Conservation (phyloP, 2,329 filamentous ascomycete species). For the Helminthosporium solani region DNA sequence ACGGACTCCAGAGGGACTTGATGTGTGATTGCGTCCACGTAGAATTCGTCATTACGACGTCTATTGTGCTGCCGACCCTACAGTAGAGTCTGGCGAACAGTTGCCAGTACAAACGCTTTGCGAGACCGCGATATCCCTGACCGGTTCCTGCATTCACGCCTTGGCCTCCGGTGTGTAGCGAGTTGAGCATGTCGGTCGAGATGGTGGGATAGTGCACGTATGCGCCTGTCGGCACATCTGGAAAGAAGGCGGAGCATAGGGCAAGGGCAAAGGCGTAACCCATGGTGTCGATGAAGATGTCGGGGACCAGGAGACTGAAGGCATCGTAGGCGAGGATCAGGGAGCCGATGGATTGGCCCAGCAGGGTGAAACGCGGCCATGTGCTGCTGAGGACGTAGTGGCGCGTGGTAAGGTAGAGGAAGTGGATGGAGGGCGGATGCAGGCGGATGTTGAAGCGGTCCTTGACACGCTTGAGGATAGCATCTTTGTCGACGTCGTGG, state of each 20-base stretch:
- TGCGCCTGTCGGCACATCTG: slow-evolving; percentile 75
- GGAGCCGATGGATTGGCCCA: slow-evolving; percentile 92
- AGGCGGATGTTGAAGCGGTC: slow-evolving; percentile 89
- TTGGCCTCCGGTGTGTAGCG: slow-evolving; percentile 61
- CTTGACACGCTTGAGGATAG: slow-evolving; percentile 75
- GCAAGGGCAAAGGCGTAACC: slow-evolving; percentile 91
- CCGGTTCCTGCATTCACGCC: slow-evolving; percentile 83
- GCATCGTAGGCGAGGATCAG: slow-evolving; percentile 87
- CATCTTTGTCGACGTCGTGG: slow-evolving; percentile 78
- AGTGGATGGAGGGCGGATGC: slow-evolving; percentile 76
- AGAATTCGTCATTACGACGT: slow-evolving; percentile 97
- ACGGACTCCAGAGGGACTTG: slow-evolving; percentile 70
- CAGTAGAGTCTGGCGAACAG: slow-evolving; percentile 81
- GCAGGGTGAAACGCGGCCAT: slow-evolving; percentile 88
- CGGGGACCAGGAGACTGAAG: slow-evolving; percentile 85
- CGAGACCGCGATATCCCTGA: slow-evolving; percentile 65
- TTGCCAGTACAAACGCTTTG: slow-evolving; percentile 83
- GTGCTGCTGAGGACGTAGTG: slow-evolving; percentile 82
- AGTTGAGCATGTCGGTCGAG: slow-evolving; percentile 93
- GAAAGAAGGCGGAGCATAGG: slow-evolving; percentile 79
- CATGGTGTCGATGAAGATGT: slow-evolving; percentile 97
- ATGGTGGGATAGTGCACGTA: slow-evolving; percentile 99
- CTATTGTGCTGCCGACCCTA: slow-evolving; percentile 76
- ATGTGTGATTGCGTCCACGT: slow-evolving; percentile 85
- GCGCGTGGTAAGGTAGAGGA: slow-evolving; percentile 87